phyloP scores from a whole-genome alignment of 192 early-diverging fungal genomes.

The Chytriomyces sp. region DNA sequence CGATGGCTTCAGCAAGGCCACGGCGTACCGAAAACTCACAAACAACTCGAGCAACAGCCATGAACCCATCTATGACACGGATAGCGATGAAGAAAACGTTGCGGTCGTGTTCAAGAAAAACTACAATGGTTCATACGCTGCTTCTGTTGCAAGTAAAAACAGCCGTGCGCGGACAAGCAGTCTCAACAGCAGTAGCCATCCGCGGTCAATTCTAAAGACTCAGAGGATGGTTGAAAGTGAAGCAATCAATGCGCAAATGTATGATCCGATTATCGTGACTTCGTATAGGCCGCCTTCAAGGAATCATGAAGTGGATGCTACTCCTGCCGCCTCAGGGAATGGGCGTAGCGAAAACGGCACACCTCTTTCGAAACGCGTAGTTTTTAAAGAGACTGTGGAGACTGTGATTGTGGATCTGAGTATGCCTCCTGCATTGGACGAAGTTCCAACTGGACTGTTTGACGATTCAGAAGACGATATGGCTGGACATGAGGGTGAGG shows the following conservation, averaged over 20 bases:
- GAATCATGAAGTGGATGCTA: background rate
- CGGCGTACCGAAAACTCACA: background rate
- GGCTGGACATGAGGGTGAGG: background rate
- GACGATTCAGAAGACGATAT: conserved; percentile 11
- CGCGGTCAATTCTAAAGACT: conserved; percentile 6
- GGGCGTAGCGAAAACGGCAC: background rate
- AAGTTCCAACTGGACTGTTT: background rate
- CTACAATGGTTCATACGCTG: background rate
- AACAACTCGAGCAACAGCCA: background rate
- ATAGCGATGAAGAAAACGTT: background rate
- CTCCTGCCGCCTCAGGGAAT: background rate
- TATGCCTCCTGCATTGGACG: conserved; percentile 2
- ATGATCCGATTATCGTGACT: background rate
- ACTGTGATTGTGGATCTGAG: conserved; percentile 11
- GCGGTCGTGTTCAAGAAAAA: conserved; percentile 1
- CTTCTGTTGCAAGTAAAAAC: background rate
- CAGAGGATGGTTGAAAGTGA: background rate
- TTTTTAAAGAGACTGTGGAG: conserved; percentile 14
- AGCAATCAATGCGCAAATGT: conserved; percentile 12
- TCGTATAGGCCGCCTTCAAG: too few relatives aligned
- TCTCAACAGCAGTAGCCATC: background rate
- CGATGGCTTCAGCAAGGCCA: background rate
- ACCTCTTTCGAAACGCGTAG: background rate
- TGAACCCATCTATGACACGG: background rate
- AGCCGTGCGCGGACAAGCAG: too few relatives aligned